phyloP scores from a whole-genome alignment of 441 rosid species.

The Euphorbia celastroides region DNA sequence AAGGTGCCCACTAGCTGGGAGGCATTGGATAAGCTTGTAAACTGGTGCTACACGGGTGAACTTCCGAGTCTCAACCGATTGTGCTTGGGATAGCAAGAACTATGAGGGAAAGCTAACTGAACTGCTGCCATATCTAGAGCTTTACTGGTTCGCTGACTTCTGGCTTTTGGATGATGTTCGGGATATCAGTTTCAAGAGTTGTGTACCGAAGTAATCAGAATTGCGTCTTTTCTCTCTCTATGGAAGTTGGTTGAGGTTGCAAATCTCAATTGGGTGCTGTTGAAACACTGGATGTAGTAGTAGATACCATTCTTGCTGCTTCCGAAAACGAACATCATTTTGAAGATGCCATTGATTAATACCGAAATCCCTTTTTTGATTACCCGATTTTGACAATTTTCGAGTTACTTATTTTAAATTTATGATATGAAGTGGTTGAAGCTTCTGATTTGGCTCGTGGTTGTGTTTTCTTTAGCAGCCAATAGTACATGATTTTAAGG shows the following conservation, averaged over 20 bases:
- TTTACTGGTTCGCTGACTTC: slow-evolving; percentile 65
- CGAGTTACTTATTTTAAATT: too few relatives aligned
- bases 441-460: too few relatives aligned
- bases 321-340: too few relatives aligned
- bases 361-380: too few relatives aligned
- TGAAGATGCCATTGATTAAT: too few relatives aligned
- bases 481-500: too few relatives aligned
- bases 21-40: slow-evolving; percentile 54
- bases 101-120: slow-evolving; percentile 40
- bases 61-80: slow-evolving; percentile 60
- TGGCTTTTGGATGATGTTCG: slow-evolving; percentile 74
- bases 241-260: slow-evolving; percentile 80
- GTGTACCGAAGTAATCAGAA: slow-evolving; percentile 49
- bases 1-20: slow-evolving; percentile 70
- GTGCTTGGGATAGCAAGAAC: slow-evolving; percentile 68
- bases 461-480: too few relatives aligned
- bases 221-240: slow-evolving; percentile 50
- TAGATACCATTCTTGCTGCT: slow-evolving; percentile 65
- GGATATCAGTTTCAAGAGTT: slow-evolving; percentile 42
- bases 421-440: too few relatives aligned
- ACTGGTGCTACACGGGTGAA: slow-evolving; percentile 54
- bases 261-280: slow-evolving; percentile 54
- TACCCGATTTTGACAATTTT: too few relatives aligned
- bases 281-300: slow-evolving; percentile 59
- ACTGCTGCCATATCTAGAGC: slow-evolving; percentile 60